These are phyloP conservation scores for Dioszegia crocea DNA, from an alignment of 768 basidiomycete species.

Conservation along the genomic window DNA sequence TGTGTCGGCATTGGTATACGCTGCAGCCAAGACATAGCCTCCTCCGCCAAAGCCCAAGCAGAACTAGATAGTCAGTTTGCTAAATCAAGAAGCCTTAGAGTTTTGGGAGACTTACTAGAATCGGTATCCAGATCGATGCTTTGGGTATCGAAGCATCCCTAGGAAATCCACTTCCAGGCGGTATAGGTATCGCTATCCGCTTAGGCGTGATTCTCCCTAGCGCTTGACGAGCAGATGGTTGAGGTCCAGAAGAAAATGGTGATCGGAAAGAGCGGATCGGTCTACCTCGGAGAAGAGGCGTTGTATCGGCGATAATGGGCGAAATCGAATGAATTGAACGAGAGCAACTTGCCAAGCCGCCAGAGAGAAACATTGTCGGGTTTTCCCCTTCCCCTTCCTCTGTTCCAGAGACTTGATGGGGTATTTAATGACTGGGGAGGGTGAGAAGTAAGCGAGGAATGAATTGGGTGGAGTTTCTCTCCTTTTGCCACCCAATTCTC, in stretches of 20 bases:
- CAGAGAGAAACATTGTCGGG: background rate
- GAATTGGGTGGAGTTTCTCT: background rate
- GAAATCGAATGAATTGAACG: background rate
- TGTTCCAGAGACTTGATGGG: no score
- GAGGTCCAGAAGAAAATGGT: slow-evolving; percentile 2
- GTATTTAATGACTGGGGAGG: background rate
- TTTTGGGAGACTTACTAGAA: slow-evolving; percentile 26
- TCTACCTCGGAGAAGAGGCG: background rate
- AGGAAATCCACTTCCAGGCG: slow-evolving; percentile 10
- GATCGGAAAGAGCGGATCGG: background rate
- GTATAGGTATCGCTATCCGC: slow-evolving; percentile 32
- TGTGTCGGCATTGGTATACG: slow-evolving; percentile 46
- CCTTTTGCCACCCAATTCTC: background rate
- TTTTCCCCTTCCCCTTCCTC: no score
- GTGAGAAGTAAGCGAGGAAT: background rate
- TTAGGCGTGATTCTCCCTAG: slow-evolving; percentile 45
- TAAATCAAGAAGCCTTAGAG: background rate
- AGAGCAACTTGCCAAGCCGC: slow-evolving; percentile 2
- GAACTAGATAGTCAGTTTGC: slow-evolving; percentile 27
- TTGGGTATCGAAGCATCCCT: slow-evolving; percentile 15
- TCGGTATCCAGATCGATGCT: slow-evolving; percentile 38
- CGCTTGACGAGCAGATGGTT: slow-evolving; percentile 15
- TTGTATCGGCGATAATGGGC: background rate
- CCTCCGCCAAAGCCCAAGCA: slow-evolving; percentile 38
- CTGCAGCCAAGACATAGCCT: slow-evolving; percentile 36